Evolutionary conservation across 148 eudicot genomes (phyloP), one percentile per base, ranked within the genome.

Genomic region (Diospyros lotus): DNA sequence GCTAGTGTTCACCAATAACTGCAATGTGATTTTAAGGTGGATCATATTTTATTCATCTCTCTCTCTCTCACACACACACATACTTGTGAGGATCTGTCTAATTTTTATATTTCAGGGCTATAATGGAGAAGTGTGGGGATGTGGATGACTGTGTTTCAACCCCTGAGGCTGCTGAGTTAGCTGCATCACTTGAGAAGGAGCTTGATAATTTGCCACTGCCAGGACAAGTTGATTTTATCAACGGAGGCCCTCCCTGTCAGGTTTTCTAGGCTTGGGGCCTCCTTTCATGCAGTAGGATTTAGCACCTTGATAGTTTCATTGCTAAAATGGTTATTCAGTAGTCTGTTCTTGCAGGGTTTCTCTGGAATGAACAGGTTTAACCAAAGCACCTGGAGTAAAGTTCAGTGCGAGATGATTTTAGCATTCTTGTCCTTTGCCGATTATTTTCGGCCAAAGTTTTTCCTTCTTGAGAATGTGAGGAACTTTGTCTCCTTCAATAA

Each of bases 191-290:
- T 69, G 85, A 89, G 66, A 70, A 85, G 78, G 84, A 80, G 76
- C 58, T 91, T 60, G 76, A 75, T 18, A 84, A 84, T 73, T 79
- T 93, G 76, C 98, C 98, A 50, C 81, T 82, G 64, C 98, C 98
- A 59, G 98, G 97, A 74, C 89, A 89, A 77, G 99, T 95, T 59
- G 99, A 95, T 78, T 95, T 95, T 75, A 95, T 95, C 52, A 95
- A 95, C 71, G 99, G 99, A 72, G 99, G 99, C 44, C 99, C 99
- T 78, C 99, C 99, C 14, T 95, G 99, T 82, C 99, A 95, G 90
- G 98, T 93, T 48, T 8, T 8, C 8, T 48, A 4, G 52, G 52
- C 52, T 48, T 48, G 4, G 52, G 52, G 52, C 52, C 8, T 4
- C 8, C 52, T 48, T 48, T 48, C 52, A 48, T 4, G 52, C 28